Evolutionary conservation across 2,329 filamentous ascomycete genomes (phyloP), one percentile per base, ranked within the genome.

Genomic region (Rhexocercosporidium sp.): DNA sequence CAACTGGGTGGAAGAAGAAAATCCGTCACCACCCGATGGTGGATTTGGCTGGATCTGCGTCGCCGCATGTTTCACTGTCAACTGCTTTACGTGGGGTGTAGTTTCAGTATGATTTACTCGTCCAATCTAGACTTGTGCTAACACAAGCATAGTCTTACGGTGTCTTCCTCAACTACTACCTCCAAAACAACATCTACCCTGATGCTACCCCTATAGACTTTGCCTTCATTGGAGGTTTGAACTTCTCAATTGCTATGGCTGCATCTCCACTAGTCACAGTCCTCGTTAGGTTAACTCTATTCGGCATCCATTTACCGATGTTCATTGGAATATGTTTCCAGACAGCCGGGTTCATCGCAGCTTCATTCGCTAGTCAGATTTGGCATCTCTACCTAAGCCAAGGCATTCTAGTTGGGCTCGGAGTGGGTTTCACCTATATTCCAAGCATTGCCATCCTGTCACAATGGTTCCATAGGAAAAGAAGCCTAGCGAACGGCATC

Each of bases 361-460:
- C 88, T 0, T 84, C 81, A 3, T 86, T 88, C 60, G 81, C 85
- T 0, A 81, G 72, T 0, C 64, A 81, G 9, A 84, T 87, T 14
- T 90, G 86, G 87, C 87, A 90, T 11, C 78, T 90, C 0, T 88
- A 88, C 66, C 79, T 90, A 0, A 81, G 80, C 1, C 87, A 90
- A 68, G 88, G 88, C 0, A 74, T 88, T 0, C 84, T 85, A 64
- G 88, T 90, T 62, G 88, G 88, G 0, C 80, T 83, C 66, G 88
- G 88, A 0, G 85, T 90, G 80, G 88, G 88, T 0, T 85, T 89
- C 56, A 75, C 86, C 0, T 90, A 87, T 69, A 82, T 88, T 0
- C 83, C 83, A 0, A 81, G 79, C 1, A 83, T 86, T 0, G 82
- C 82, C 1, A 82, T 89, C 0, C 77, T 85, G 0, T 82, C 87